phyloP scores from a whole-genome alignment of 1,284 basidiomycete species.

The Puccinia horiana region DNA sequence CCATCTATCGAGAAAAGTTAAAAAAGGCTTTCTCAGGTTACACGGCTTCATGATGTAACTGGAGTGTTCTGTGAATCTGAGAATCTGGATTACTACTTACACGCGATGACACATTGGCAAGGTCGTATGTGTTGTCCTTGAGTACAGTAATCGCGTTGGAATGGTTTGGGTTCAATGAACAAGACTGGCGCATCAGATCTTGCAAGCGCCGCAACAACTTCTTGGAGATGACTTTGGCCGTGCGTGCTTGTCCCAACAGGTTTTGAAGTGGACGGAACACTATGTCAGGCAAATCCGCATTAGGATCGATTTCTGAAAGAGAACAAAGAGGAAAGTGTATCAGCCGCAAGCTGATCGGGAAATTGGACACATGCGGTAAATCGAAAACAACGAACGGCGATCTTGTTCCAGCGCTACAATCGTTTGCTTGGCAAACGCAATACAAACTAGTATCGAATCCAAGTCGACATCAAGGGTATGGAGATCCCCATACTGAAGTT shows the following conservation, averaged over 20 bases:
- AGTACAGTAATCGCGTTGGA: slow-evolving; percentile 48
- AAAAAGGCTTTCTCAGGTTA: not conserved
- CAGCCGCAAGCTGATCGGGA: not conserved
- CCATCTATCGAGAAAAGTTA: slow-evolving; percentile 67
- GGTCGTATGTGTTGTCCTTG: slow-evolving; percentile 47
- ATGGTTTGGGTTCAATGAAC: slow-evolving; percentile 38
- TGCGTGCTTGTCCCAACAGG: slow-evolving; percentile 76
- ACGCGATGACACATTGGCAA: slow-evolving; percentile 41
- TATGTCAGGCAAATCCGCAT: slow-evolving; percentile 71
- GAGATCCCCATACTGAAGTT: slow-evolving; percentile 80
- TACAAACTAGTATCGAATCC: slow-evolving; percentile 84
- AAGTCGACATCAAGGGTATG: slow-evolving; percentile 81
- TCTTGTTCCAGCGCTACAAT: slow-evolving; percentile 73
- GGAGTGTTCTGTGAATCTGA: not conserved
- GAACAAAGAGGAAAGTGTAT: slow-evolving; percentile 40
- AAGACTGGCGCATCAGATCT: slow-evolving; percentile 71
- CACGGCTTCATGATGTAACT: not conserved
- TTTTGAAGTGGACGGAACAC: slow-evolving; percentile 78
- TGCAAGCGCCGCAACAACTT: slow-evolving; percentile 82
- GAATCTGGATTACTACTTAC: not conserved
- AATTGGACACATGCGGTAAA: slow-evolving; percentile 10
- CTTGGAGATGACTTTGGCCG: slow-evolving; percentile 70
- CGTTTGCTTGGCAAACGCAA: slow-evolving; percentile 81
- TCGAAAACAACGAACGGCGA: slow-evolving; percentile 64
- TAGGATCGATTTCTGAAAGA: slow-evolving; percentile 60